phyloP scores from a whole-genome alignment of 148 eudicot species.

The Camellia japonica region DNA sequence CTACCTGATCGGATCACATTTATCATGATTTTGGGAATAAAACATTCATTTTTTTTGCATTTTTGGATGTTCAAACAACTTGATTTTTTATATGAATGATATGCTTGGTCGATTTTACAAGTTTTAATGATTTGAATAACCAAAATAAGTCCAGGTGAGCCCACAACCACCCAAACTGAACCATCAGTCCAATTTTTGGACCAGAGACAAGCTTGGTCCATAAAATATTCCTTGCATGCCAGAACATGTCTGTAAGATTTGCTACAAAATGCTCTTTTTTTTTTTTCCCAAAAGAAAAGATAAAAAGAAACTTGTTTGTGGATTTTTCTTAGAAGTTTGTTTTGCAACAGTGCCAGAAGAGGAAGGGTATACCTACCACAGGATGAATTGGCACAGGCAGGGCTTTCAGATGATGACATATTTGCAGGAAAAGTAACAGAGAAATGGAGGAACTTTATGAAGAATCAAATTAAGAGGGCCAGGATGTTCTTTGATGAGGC shows the following conservation, averaged over 20 bases:
- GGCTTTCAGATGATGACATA: conserved; percentile 94
- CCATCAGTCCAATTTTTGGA: too few relatives aligned
- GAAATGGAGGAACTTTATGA: conserved; percentile 94
- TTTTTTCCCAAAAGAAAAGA: background rate
- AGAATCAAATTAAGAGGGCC: conserved; percentile 86
- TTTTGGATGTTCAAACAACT: too few relatives aligned
- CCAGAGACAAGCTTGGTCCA: too few relatives aligned
- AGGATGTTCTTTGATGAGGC: conserved; percentile 91
- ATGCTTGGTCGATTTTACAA: too few relatives aligned
- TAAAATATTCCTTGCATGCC: background rate
- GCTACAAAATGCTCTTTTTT: background rate
- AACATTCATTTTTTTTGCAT: too few relatives aligned
- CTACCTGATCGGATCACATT: too few relatives aligned
- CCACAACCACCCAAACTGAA: too few relatives aligned
- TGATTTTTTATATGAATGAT: too few relatives aligned
- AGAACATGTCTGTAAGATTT: background rate
- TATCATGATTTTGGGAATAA: too few relatives aligned
- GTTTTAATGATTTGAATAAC: too few relatives aligned
- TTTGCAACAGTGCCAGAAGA: conserved; percentile 70
- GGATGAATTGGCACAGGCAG: conserved; percentile 92
- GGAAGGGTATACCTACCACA: conserved; percentile 93
- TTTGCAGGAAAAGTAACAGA: conserved; percentile 88
- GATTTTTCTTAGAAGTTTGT: background rate
- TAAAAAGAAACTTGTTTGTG: background rate
- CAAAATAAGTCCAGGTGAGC: too few relatives aligned